phyloP scores from a whole-genome alignment of 2,329 filamentous ascomycete genomes.

The Aspergillus terreus region DNA sequence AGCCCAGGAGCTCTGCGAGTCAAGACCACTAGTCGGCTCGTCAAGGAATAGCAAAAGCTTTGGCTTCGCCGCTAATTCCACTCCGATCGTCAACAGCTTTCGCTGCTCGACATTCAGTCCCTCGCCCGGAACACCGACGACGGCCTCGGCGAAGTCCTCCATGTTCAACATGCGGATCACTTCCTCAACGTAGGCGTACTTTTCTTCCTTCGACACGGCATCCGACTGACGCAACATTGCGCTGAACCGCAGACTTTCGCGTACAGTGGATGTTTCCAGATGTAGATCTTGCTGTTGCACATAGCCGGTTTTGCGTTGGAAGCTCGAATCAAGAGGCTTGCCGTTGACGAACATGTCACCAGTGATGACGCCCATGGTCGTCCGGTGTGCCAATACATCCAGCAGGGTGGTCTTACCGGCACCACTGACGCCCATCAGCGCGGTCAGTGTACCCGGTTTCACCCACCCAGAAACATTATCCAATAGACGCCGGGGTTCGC shows the following conservation, averaged over 20 bases:
- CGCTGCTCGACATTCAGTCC: slow-evolving; percentile 61
- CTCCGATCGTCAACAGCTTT: slow-evolving; percentile 80
- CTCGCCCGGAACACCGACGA: slow-evolving; percentile 83
- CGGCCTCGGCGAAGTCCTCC: slow-evolving; percentile 80
- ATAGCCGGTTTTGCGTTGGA: slow-evolving; percentile 34
- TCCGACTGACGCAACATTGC: slow-evolving; percentile 78
- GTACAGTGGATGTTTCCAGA: slow-evolving; percentile 75
- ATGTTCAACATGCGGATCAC: slow-evolving; percentile 85
- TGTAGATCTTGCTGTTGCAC: slow-evolving; percentile 91
- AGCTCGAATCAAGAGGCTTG: slow-evolving; percentile 56
- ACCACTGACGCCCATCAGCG: slow-evolving; percentile 84
- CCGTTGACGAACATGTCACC: slow-evolving; percentile 82
- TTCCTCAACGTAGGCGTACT: slow-evolving; percentile 79
- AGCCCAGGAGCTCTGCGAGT: slow-evolving; percentile 86
- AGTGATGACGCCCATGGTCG: slow-evolving; percentile 79
- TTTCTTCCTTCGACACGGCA: slow-evolving; percentile 66
- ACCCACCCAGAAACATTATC: slow-evolving; percentile 89
- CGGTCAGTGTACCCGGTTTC: slow-evolving; percentile 83
- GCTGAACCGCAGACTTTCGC: slow-evolving; percentile 81
- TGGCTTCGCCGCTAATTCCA: slow-evolving; percentile 88
- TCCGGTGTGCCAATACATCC: slow-evolving; percentile 77
- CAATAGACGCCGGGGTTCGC: slow-evolving; percentile 67
- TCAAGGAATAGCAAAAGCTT: slow-evolving; percentile 83
- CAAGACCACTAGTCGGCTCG: slow-evolving; percentile 87
- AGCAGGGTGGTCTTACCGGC: slow-evolving; percentile 88